Evolutionary conservation across 257 asterid genomes (phyloP).

Genomic region (Euphrasia confusa): DNA sequence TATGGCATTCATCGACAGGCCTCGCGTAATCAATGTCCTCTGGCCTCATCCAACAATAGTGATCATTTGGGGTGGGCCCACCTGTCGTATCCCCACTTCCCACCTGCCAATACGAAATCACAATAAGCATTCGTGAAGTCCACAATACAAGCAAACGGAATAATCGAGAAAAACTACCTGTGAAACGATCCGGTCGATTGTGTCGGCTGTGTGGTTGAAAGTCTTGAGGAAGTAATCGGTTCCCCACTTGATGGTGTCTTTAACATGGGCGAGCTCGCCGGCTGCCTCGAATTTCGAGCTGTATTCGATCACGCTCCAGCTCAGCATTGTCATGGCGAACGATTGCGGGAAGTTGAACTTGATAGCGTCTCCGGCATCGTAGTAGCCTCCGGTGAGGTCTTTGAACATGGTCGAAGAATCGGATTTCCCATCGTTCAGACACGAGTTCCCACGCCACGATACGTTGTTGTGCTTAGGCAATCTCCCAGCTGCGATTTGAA

Average conservation of each 20-base stretch:
- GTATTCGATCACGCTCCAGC: conserved; percentile 97
- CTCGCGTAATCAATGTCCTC: conserved; percentile 83
- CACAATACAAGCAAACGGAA: too few relatives aligned
- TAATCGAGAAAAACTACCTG: conserved; percentile 43
- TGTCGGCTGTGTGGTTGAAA: conserved; percentile 83
- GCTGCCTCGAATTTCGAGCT: conserved; percentile 83
- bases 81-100: conserved; percentile 77
- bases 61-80: conserved; percentile 66
- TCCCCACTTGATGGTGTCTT: conserved; percentile 95
- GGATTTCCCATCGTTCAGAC: conserved; percentile 65
- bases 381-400: conserved; percentile 80
- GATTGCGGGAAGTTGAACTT: conserved; percentile 84
- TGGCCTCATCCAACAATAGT: conserved; percentile 92
- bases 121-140: too few relatives aligned
- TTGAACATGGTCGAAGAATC: conserved; percentile 45
- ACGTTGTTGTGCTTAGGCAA: conserved; percentile 89
- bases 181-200: conserved; percentile 55
- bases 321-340: conserved; percentile 92
- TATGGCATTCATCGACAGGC: conserved; percentile 50
- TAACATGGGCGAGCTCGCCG: conserved; percentile 86
- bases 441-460: conserved; percentile 93
- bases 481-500: conserved; percentile 70
- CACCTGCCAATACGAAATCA: conserved; percentile 39
- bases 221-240: conserved; percentile 93
- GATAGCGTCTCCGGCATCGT: conserved; percentile 97